A percentile compares a stretch with the other conserved stretches of the same genome.
phyloP scores from a whole-genome alignment of 2,329 filamentous ascomycete genomes.

The Spiromastix sp. region DNA sequence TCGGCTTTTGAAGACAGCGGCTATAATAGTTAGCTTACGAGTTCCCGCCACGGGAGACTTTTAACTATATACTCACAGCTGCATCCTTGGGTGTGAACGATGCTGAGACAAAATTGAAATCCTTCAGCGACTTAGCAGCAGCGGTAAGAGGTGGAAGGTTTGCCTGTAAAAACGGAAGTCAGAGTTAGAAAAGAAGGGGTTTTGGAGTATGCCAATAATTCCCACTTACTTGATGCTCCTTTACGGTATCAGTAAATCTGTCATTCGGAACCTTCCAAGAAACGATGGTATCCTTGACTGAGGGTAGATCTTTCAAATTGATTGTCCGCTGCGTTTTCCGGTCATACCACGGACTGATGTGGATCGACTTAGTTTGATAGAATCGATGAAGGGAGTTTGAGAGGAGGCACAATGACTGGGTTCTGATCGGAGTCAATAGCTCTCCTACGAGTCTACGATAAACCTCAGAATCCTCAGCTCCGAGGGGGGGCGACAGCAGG shows the following conservation, averaged over 20 bases:
- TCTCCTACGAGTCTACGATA: slow-evolving; percentile 71
- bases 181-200: background rate
- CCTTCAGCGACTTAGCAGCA: slow-evolving; percentile 54
- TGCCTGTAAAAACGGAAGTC: slow-evolving; percentile 7
- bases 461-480: slow-evolving; percentile 66
- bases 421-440: slow-evolving; percentile 63
- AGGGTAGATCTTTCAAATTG: slow-evolving; percentile 47
- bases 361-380: slow-evolving; percentile 69
- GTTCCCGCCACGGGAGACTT: too few species aligned
- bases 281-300: slow-evolving; percentile 43
- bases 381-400: slow-evolving; percentile 72
- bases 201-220: background rate
- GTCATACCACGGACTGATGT: slow-evolving; percentile 72
- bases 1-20: slow-evolving; percentile 56
- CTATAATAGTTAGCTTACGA: slow-evolving; percentile 22
- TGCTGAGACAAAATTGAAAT: slow-evolving; percentile 57
- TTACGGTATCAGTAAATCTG: slow-evolving; percentile 34
- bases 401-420: slow-evolving; percentile 66
- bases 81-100: slow-evolving; percentile 51
- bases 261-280: slow-evolving; percentile 65
- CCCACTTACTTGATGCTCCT: slow-evolving; percentile 17
- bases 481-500: slow-evolving; percentile 70
- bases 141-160: slow-evolving; percentile 20
- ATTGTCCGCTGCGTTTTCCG: slow-evolving; percentile 55
- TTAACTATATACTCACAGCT: slow-evolving; percentile 27